Base-by-base conservation (phyloP, 345 rosid species). In the Hibiscus trionum region DNA sequence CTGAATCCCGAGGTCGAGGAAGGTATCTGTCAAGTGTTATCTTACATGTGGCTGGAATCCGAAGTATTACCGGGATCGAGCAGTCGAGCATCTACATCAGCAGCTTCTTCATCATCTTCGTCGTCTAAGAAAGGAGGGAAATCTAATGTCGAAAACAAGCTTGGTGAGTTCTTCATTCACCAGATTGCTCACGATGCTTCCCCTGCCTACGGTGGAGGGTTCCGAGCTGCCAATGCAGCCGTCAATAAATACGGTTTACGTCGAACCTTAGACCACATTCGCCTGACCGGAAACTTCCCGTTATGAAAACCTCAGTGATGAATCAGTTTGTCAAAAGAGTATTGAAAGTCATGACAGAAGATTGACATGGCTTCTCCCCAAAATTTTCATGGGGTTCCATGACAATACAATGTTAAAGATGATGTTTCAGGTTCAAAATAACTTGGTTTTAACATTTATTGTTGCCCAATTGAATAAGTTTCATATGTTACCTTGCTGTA, bases 21-120 rank as follows among this genome's bases (percentile, higher is more conserved):
- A 90, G 98, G 98, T 33, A 88, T 94, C 74, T 94, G 98, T 78
- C 98, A 94, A 78, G 85, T 86, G 62, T 85, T 94, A 71, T 91
- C 98, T 2, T 70, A 88, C 75, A 88, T 94, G 97, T 94, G 97
- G 98, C 96, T 94, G 8, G 98, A 94, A 70, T 80, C 98, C 27
- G 98, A 94, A 82, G 98, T 93, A 49, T 72, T 90, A 70, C 88
- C 97, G 53, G 79, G 56, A 27, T 77, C 83, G 44, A 83, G 70
- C 74, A 69, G 71, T 80, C 60, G 77, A 75, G 77, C 96, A 35
- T 84, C 90, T 2, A 84, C 94, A 29, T 83, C 85, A 49, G 39
- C 83, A n/a, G 55, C 55, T 15, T 49, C 55, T 49, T 78, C 92
- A 16, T 69, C 97, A 2, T 78, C 83, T 0, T 84, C 87, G 0